Conservation (phyloP, 2,329 filamentous ascomycete species). For the Arthrobotrys sinensis region DNA sequence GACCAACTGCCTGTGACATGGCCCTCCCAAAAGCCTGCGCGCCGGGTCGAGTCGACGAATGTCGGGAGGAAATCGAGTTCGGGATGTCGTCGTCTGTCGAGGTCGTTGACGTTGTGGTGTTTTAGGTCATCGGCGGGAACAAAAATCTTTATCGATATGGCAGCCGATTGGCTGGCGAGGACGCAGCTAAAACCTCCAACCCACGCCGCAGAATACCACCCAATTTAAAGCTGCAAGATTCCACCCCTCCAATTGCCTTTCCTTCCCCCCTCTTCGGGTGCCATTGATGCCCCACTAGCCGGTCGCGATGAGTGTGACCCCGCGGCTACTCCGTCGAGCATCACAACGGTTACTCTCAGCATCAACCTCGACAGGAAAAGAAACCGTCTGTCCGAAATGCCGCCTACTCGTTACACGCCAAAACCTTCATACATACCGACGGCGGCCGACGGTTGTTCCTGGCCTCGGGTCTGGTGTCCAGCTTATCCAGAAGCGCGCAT, state of each 20-base stretch:
- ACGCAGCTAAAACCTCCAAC: conserved; percentile 30
- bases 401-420: conserved; percentile 51
- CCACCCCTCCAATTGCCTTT: conserved; percentile 20
- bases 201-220: conserved; percentile 14
- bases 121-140: conserved; percentile 44
- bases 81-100: conserved; percentile 14
- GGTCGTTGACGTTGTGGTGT: conserved; percentile 34
- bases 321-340: conserved; percentile 56
- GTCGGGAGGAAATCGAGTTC: conserved; percentile 3
- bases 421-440: conserved; percentile 47
- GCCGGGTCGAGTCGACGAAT: conserved; percentile 18
- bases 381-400: conserved; percentile 56
- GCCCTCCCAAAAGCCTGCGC: not conserved
- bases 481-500: conserved; percentile 42
- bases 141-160: conserved; percentile 60
- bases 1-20: conserved; percentile 19
- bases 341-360: conserved; percentile 44
- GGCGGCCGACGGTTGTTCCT: conserved; percentile 34
- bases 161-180: conserved; percentile 47
- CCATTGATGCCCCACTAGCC: conserved; percentile 41
- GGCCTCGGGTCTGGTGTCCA: conserved; percentile 11
- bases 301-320: conserved; percentile 57
- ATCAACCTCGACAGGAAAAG: conserved; percentile 18
- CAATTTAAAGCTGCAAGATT: conserved; percentile 7
- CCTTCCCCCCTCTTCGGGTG: not conserved